Conservation (phyloP, 2,329 filamentous ascomycete genomes). For the Cercospora citrullina region DNA sequence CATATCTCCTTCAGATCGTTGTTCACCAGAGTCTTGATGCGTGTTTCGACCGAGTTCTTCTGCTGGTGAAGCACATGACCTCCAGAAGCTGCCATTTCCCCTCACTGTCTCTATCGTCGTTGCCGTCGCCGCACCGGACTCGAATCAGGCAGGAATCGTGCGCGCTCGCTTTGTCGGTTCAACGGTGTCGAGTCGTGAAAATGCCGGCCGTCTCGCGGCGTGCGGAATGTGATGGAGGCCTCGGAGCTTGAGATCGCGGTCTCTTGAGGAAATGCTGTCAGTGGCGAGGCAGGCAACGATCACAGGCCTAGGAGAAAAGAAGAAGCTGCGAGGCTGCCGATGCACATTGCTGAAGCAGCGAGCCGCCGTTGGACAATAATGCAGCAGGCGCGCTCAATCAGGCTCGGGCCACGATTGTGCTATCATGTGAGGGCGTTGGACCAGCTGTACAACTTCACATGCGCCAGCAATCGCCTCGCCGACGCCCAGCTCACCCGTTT, state of each 20-base stretch:
- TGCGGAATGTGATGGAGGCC: background rate
- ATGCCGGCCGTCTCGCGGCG: background rate
- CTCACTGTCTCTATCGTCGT: conserved; percentile 1
- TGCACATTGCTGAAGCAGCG: conserved; percentile 9
- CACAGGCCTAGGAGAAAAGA: conserved; percentile 2
- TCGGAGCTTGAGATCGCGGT: background rate
- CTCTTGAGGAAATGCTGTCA: background rate
- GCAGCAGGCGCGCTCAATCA: conserved; percentile 2
- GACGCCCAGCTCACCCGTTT: conserved; percentile 5
- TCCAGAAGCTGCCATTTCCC: conserved; percentile 34
- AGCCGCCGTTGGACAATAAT: background rate
- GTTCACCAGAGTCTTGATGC: conserved; percentile 57
- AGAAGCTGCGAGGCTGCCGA: conserved; percentile 5
- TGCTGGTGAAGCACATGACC: conserved; percentile 45
- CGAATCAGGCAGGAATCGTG: background rate
- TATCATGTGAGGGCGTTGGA: background rate
- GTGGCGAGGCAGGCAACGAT: background rate
- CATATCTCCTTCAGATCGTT: conserved; percentile 75
- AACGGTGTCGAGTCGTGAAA: background rate
- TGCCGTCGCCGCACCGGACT: conserved; percentile 6
- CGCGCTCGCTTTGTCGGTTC: background rate
- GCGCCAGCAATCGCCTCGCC: conserved; percentile 6
- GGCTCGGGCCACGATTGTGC: background rate
- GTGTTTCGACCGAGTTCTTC: conserved; percentile 30
- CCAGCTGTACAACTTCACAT: conserved; percentile 9